Evolutionary conservation across 768 basidiomycete species (phyloP), one percentile per base, ranked within the genome.

Genomic region (Lactifluus hygrophoroides): DNA sequence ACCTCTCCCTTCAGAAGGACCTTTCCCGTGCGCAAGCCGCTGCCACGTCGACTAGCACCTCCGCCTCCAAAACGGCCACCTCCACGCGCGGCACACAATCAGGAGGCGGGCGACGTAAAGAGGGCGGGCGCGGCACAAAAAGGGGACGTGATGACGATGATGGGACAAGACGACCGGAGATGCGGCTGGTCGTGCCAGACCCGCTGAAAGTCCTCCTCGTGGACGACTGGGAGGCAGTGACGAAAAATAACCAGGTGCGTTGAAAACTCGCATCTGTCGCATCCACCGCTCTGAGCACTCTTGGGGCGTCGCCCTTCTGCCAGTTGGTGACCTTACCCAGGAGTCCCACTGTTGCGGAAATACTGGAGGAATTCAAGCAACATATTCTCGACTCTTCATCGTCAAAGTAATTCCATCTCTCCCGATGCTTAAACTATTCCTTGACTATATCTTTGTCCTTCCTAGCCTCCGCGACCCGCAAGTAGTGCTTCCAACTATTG

Each of bases 211-310:
- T 84, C 30, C 78, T 88, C 47, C 77, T 99, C 37, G 94, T 98
- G 2, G 94, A 98, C 67, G 96, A 98, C 65, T 99, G 96, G 96
- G 95, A 98, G 72, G 83, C 86, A 5, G 85, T 98, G 38, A 98
- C 96, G 53, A 97, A 96, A 75, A 90, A 94, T 69, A 84, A 85
- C 65, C 89, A 93, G 81, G 95, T 88, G 58, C 27, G 72, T 61
- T 21, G 11, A 25, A 23, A 21, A n/a, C 5, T 37, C 3, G 16
- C 28, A 32, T 19, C 16, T 28, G 19, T 27, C 40, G 11, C 5
- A 25, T 49, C 42, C 27, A 19, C n/a, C 17, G 17, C 21, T 44
- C 35, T 51, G 16, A 28, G 8, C 40, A 43, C 16, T 38, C 50
- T 40, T 37, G 17, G 21, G 19, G 21, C 16, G 49, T 5, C 16